phyloP scores from a whole-genome alignment of 2,329 filamentous ascomycete species.

The Colletotrichum somersetense region DNA sequence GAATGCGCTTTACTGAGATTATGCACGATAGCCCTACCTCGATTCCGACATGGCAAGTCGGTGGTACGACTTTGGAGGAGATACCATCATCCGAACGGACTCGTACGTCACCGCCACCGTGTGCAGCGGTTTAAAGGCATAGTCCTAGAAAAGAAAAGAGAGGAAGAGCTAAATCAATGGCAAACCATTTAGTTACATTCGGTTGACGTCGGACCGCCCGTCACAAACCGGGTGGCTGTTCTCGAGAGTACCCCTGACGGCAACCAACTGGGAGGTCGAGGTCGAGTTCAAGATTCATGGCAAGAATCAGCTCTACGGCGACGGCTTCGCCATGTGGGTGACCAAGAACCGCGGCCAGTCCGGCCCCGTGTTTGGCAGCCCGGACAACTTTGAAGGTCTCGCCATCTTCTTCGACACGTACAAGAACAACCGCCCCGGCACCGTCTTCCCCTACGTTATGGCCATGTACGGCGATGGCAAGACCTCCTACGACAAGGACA shows the following conservation, averaged over 20 bases:
- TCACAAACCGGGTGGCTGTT: conserved; percentile 95
- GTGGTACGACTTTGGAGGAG: conserved; percentile 99
- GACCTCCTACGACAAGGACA: conserved; percentile 90
- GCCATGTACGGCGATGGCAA: conserved; percentile 96
- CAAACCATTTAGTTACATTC: conserved; percentile 77
- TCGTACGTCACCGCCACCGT: conserved; percentile 62
- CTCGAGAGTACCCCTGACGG: conserved; percentile 92
- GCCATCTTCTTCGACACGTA: conserved; percentile 98
- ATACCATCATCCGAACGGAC: conserved; percentile 84
- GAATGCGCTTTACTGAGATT: conserved; percentile 33
- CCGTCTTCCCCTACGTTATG: conserved; percentile 98
- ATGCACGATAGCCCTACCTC: conserved; percentile 81
- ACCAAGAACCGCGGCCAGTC: conserved; percentile 88
- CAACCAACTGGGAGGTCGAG: conserved; percentile 98
- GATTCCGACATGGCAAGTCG: conserved; percentile 98
- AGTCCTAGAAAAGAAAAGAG: neutral
- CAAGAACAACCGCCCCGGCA: conserved; percentile 98
- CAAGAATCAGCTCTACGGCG: conserved; percentile 89
- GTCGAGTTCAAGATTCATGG: conserved; percentile 96
- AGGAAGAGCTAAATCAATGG: conserved; percentile 44
- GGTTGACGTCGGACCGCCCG: conserved; percentile 88
- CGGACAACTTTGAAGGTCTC: conserved; percentile 91
- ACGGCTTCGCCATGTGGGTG: conserved; percentile 98
- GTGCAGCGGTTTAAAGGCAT: neutral
- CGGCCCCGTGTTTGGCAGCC: conserved; percentile 89